A percentile compares a stretch with the other conserved stretches of the same genome.
These are phyloP conservation scores for Gamarada debralockiae DNA, from an alignment of 495 filamentous ascomycete genomes.

Conservation along the genomic window DNA sequence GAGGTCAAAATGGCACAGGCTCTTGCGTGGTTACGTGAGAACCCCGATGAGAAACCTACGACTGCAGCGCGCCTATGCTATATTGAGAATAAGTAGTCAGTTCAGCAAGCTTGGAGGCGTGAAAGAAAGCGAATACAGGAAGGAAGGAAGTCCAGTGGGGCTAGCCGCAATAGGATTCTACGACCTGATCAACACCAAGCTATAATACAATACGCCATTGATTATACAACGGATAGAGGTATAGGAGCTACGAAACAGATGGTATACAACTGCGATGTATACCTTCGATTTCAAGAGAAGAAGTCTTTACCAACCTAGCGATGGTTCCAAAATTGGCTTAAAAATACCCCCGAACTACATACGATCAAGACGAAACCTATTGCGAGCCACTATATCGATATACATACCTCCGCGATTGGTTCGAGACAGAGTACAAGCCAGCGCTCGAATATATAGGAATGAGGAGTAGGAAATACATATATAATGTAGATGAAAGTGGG, in stretches of 20 bases:
- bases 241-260: neutral
- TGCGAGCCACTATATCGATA: neutral
- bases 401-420: constrained; percentile 1
- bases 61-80: neutral
- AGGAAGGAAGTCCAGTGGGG: neutral
- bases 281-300: neutral
- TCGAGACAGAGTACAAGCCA: neutral
- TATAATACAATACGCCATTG: neutral
- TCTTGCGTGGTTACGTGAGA: neutral
- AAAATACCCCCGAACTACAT: neutral
- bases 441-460: constrained; percentile 1
- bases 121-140: neutral
- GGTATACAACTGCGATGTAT: neutral
- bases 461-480: constrained; percentile 1
- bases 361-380: constrained; percentile 7
- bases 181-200: neutral
- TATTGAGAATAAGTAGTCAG: too few species aligned
- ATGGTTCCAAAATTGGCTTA: neutral
- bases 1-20: constrained; percentile 2
- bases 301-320: neutral
- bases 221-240: neutral
- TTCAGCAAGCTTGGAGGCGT: constrained; percentile 1
- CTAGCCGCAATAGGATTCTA: neutral
- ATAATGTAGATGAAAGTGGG: neutral
- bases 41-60: neutral